Conservation (phyloP, 2,329 filamentous ascomycete genomes). For the Penicillium nordicum region DNA sequence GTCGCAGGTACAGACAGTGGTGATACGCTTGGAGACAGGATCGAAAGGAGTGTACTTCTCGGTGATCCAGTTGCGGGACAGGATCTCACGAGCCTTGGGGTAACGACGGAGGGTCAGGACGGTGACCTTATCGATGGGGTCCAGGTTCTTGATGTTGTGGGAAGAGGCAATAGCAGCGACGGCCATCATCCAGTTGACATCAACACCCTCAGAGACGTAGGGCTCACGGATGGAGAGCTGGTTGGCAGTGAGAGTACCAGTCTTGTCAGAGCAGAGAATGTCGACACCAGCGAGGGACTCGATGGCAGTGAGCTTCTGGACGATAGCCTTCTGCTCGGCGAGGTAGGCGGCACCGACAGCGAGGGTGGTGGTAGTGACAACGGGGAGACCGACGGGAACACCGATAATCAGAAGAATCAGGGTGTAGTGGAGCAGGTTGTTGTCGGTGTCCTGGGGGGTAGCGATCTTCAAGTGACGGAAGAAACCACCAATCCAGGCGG, state of each 20-base stretch:
- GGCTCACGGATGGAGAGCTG: conserved; percentile 74
- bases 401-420: conserved; percentile 72
- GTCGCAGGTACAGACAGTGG: conserved; percentile 64
- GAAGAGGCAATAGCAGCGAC: conserved; percentile 73
- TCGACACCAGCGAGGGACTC: conserved; percentile 73
- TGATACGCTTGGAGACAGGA: conserved; percentile 76
- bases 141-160: conserved; percentile 74
- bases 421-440: conserved; percentile 65
- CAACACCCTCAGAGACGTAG: conserved; percentile 71
- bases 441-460: conserved; percentile 50
- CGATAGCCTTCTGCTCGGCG: conserved; percentile 73
- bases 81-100: conserved; percentile 72
- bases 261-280: conserved; percentile 79
- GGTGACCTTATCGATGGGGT: conserved; percentile 76
- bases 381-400: conserved; percentile 75
- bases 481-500: conserved; percentile 75
- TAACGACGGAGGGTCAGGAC: conserved; percentile 72
- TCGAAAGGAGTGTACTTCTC: conserved; percentile 71
- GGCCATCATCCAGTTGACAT: conserved; percentile 83
- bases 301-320: conserved; percentile 75
- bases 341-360: conserved; percentile 75
- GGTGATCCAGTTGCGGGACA: conserved; percentile 70
- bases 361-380: conserved; percentile 73
- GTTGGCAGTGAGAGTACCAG: conserved; percentile 61
- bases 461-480: conserved; percentile 65